These are phyloP conservation scores for Colletotrichum spinosum DNA, from an alignment of 2,329 filamentous ascomycete species.

Conservation along the genomic window DNA sequence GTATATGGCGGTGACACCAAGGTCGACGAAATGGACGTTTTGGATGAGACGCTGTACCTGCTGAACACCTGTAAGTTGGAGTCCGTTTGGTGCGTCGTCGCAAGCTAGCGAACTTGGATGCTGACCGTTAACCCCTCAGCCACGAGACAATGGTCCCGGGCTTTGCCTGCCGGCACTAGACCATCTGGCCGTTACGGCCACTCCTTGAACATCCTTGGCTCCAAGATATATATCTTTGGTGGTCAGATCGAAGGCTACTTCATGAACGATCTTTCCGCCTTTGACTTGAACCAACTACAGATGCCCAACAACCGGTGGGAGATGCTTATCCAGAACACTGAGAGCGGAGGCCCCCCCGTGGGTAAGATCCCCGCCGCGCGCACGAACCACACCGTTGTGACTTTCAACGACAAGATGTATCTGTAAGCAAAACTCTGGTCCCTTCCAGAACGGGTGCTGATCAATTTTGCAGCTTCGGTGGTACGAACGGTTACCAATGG, in stretches of 20 bases:
- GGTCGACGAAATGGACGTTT: constrained; percentile 88
- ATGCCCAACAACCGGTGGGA: constrained; percentile 95
- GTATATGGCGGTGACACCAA: constrained; percentile 99
- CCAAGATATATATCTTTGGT: constrained; percentile 97
- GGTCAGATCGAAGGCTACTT: constrained; percentile 98
- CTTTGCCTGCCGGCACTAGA: constrained; percentile 85
- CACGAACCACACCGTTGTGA: constrained; percentile 94
- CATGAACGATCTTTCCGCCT: constrained; percentile 96
- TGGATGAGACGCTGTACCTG: constrained; percentile 96
- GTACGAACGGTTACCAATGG: constrained; percentile 95
- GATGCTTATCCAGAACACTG: constrained; percentile 82
- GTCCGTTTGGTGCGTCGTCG: background rate
- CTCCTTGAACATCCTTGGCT: constrained; percentile 94
- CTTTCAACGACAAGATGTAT: constrained; percentile 92
- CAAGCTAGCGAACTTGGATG: background rate
- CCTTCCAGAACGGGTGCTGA: background rate
- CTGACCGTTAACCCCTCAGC: constrained; percentile 62
- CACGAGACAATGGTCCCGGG: constrained; percentile 97
- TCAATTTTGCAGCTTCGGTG: constrained; percentile 78
- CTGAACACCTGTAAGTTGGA: constrained; percentile 90
- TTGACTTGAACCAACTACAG: constrained; percentile 95
- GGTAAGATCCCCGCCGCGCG: constrained; percentile 82
- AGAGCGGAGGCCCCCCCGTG: constrained; percentile 68
- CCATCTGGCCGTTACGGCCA: constrained; percentile 95
- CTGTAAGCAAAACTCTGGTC: constrained; percentile 69